These are phyloP conservation scores for Murraya paniculata DNA, from an alignment of 345 rosid genomes.

Conservation along the genomic window DNA sequence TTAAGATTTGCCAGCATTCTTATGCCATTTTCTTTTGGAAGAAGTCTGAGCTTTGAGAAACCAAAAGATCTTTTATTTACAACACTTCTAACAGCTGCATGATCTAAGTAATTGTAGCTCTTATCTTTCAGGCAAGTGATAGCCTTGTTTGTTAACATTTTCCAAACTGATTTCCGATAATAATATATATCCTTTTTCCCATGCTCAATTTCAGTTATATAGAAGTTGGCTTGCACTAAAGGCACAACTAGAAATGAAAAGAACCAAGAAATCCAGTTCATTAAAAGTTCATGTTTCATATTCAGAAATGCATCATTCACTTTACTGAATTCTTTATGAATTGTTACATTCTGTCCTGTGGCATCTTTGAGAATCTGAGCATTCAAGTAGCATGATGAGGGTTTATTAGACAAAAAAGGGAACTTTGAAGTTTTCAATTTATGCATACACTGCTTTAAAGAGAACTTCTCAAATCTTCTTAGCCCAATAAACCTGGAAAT, in stretches of 20 bases:
- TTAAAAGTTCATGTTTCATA: slow-evolving; percentile 45
- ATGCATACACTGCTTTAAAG: slow-evolving; percentile 56
- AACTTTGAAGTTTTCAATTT: slow-evolving; percentile 53
- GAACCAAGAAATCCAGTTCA: slow-evolving; percentile 81
- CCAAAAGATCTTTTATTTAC: slow-evolving; percentile 40
- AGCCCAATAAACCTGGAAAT: slow-evolving; percentile 60
- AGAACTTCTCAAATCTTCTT: slow-evolving; percentile 69
- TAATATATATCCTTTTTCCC: slow-evolving; percentile 58
- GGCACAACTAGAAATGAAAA: slow-evolving; percentile 65
- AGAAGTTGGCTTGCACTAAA: slow-evolving; percentile 67
- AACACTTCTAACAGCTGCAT: slow-evolving; percentile 38
- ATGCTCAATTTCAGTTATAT: slow-evolving; percentile 73
- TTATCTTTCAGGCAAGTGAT: slow-evolving; percentile 36
- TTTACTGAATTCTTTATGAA: slow-evolving; percentile 21
- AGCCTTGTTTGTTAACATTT: slow-evolving; percentile 39
- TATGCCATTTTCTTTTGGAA: slow-evolving; percentile 62
- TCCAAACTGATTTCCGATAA: slow-evolving; percentile 70
- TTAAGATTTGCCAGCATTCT: slow-evolving; percentile 72
- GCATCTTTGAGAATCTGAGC: slow-evolving; percentile 19
- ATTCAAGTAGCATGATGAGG: slow-evolving; percentile 28
- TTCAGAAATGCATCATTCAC: slow-evolving; percentile 22
- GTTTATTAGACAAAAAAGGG: slow-evolving; percentile 43
- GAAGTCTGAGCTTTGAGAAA: slow-evolving; percentile 66
- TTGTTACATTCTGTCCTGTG: slow-evolving; percentile 16
- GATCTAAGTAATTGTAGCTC: slow-evolving; percentile 39